Evolutionary conservation across 176 grass and related monocot genomes (phyloP).

Genomic region (Zea mays): Zm-B73-REFERENCE-NAM-5.0 NC_050097.1:198384001-198384500

Average conservation of each 20-base stretch:
- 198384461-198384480: neutral
- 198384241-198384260: neutral
- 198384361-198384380: neutral
- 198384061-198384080: neutral
- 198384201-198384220: slow-evolving; percentile 1
- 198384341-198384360: neutral
- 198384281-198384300: neutral
- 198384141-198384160: neutral
- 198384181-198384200: neutral
- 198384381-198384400: neutral
- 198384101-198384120: neutral
- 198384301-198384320: neutral
- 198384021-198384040: neutral
- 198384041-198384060: neutral
- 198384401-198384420: neutral
- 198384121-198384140: neutral
- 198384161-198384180: neutral
- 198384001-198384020: slow-evolving; percentile 5
- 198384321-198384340: neutral
- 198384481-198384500: neutral
- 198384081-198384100: neutral
- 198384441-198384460: neutral
- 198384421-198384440: neutral
- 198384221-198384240: neutral
- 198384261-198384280: neutral